Conservation (phyloP, 1,139 yeast genomes). For the Yamadazyma dendronema region DNA sequence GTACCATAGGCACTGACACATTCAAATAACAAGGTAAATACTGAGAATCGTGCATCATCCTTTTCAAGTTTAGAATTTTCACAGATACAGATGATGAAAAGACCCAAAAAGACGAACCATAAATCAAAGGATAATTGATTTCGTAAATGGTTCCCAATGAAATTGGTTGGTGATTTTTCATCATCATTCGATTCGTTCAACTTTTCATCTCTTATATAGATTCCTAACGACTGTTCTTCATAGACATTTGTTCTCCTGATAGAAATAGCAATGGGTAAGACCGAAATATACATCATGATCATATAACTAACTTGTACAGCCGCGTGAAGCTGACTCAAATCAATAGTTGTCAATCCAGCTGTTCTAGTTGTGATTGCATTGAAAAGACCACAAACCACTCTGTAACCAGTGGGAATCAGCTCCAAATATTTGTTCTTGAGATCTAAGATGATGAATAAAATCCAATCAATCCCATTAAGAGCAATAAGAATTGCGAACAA, state of each 20-base stretch:
- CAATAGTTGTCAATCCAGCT: slow-evolving; percentile 80
- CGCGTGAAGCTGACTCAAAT: slow-evolving; percentile 71
- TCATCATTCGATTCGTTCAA: slow-evolving; percentile 25
- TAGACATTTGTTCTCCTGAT: slow-evolving; percentile 95
- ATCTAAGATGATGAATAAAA: slow-evolving; percentile 78
- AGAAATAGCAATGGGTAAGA: slow-evolving; percentile 91
- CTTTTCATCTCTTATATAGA: slow-evolving; percentile 53
- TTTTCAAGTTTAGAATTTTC: slow-evolving; percentile 65
- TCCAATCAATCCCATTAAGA: slow-evolving; percentile 73
- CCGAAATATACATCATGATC: slow-evolving; percentile 98
- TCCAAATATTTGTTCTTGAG: slow-evolving; percentile 48
- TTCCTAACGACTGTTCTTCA: slow-evolving; percentile 93
- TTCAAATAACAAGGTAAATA: slow-evolving; percentile 79
- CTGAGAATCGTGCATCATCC: slow-evolving; percentile 51
- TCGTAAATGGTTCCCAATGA: slow-evolving; percentile 84
- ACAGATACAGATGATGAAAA: slow-evolving; percentile 81
- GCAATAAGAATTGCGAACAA: slow-evolving; percentile 68
- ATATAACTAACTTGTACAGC: slow-evolving; percentile 91
- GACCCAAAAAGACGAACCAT: slow-evolving; percentile 88
- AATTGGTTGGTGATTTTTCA: slow-evolving; percentile 50
- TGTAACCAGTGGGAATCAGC: slow-evolving; percentile 59
- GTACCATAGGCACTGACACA: slow-evolving; percentile 95
- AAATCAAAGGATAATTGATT: slow-evolving; percentile 90
- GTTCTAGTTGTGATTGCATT: slow-evolving; percentile 94
- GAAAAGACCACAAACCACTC: slow-evolving; percentile 77